Conservation (phyloP, 495 filamentous ascomycete species). For the Podospora bellae-mahoneyi region DNA sequence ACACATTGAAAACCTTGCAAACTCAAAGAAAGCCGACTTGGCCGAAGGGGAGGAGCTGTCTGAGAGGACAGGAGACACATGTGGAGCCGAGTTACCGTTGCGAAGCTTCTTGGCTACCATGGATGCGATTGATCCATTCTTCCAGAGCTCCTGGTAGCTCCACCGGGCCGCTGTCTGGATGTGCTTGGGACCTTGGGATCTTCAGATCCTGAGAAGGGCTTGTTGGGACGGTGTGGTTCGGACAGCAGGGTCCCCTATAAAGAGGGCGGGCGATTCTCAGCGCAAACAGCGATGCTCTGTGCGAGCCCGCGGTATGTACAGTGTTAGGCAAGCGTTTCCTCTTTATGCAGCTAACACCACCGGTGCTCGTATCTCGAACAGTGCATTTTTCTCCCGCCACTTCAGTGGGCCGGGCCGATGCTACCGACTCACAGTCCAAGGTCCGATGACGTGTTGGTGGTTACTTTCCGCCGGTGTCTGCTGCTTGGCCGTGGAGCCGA, state of each 20-base stretch:
- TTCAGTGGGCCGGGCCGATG: slow-evolving; percentile 3
- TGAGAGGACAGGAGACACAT: not conserved
- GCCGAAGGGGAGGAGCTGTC: not conserved
- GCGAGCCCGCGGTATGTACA: not conserved
- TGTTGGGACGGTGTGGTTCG: not conserved
- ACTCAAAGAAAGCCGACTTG: not conserved
- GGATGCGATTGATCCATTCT: not conserved
- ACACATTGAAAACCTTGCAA: not conserved
- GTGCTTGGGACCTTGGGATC: not conserved
- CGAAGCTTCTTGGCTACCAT: not conserved
- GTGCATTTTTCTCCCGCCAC: slow-evolving; percentile 1
- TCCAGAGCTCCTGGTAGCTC: not conserved
- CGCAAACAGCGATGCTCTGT: not conserved
- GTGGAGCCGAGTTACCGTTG: not conserved
- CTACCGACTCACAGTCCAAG: not conserved
- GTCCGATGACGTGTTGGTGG: slow-evolving; percentile 2
- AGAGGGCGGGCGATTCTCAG: not conserved
- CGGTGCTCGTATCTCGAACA: not conserved
- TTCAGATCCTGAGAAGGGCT: not conserved
- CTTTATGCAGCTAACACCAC: not conserved
- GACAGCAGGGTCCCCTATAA: not conserved
- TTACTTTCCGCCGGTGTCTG: not conserved
- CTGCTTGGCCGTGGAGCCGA: slow-evolving; percentile 2
- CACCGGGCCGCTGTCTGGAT: not conserved
- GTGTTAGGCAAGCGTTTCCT: not conserved